Percentiles rank a stretch among this genome's conserved stretches.
These are phyloP conservation scores for Tilletia setariae DNA, from an alignment of 1,284 basidiomycete genomes.

Conservation along the genomic window DNA sequence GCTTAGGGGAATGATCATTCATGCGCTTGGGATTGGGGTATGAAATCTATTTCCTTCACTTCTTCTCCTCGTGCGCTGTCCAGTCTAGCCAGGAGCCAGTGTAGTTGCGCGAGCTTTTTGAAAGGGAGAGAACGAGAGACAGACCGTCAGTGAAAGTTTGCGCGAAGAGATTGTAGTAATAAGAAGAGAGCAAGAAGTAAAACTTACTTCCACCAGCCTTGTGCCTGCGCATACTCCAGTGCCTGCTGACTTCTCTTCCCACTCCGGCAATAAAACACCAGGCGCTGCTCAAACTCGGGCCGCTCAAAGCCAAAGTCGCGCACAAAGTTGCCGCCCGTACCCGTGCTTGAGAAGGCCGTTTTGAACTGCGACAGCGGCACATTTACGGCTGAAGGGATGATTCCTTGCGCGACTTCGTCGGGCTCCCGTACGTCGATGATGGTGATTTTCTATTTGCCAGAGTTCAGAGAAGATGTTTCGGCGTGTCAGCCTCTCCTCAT, in stretches of 20 bases:
- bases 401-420: conserved; percentile 86
- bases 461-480: neutral
- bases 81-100: conserved; percentile 36
- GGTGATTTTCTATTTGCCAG: conserved; percentile 24
- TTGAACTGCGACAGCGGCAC: conserved; percentile 79
- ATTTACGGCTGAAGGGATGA: conserved; percentile 92
- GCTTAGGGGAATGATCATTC: no score
- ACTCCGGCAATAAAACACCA: conserved; percentile 91
- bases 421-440: conserved; percentile 78
- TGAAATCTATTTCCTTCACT: neutral
- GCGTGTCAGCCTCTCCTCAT: neutral
- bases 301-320: conserved; percentile 75
- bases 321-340: conserved; percentile 51
- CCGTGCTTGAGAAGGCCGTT: conserved; percentile 66
- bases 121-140: neutral
- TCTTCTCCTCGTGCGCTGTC: conserved; percentile 25
- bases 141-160: neutral
- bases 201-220: conserved; percentile 77
- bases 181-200: neutral
- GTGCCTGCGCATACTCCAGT: conserved; percentile 74
- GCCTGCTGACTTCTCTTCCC: conserved; percentile 81
- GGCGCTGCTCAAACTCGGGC: conserved; percentile 70
- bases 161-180: neutral
- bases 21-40: no score
- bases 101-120: conserved; percentile 24